Evolutionary conservation across 1,139 yeast species (phyloP).

Genomic region (Hansenula lynferdii): DNA sequence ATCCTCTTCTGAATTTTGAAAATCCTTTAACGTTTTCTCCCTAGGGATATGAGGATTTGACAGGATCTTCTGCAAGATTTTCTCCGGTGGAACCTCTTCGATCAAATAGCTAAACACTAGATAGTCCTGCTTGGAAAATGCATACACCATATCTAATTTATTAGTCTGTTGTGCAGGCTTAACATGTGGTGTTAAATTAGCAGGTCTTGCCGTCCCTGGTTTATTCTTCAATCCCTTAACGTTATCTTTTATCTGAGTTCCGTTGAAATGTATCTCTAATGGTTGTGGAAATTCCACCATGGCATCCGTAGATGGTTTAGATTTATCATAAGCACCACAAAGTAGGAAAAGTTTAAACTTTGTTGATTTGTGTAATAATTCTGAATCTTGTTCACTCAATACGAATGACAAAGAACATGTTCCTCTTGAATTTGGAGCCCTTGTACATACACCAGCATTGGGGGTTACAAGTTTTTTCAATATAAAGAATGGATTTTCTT

Average conservation of each 20-base stretch:
- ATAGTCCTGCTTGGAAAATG: slow-evolving; percentile 42
- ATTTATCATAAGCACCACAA: slow-evolving; percentile 37
- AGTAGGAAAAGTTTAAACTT: slow-evolving; percentile 37
- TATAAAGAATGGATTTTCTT: slow-evolving; percentile 47
- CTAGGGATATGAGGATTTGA: slow-evolving; percentile 42
- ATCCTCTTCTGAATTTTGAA: slow-evolving; percentile 42
- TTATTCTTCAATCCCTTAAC: slow-evolving; percentile 58
- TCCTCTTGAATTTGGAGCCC: slow-evolving; percentile 37
- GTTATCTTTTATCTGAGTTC: slow-evolving; percentile 38
- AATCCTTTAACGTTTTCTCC: slow-evolving; percentile 39
- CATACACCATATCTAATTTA: slow-evolving; percentile 45
- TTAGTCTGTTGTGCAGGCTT: slow-evolving; percentile 31
- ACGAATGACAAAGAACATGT: slow-evolving; percentile 34
- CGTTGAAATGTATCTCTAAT: slow-evolving; percentile 50
- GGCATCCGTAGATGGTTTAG: slow-evolving; percentile 31
- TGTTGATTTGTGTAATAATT: slow-evolving; percentile 25
- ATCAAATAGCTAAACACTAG: slow-evolving; percentile 50
- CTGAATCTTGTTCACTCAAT: slow-evolving; percentile 35
- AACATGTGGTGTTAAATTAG: slow-evolving; percentile 49
- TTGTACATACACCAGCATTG: slow-evolving; percentile 37
- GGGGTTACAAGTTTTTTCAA: slow-evolving; percentile 40
- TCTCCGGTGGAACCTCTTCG: slow-evolving; percentile 39
- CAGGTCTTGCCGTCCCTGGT: slow-evolving; percentile 63
- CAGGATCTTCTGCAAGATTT: slow-evolving; percentile 27
- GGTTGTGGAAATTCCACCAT: slow-evolving; percentile 55